Evolutionary conservation across 208 protist species (phyloP), one percentile per base, ranked within the genome.

Genomic region (Trypanosoma scelopori): DNA sequence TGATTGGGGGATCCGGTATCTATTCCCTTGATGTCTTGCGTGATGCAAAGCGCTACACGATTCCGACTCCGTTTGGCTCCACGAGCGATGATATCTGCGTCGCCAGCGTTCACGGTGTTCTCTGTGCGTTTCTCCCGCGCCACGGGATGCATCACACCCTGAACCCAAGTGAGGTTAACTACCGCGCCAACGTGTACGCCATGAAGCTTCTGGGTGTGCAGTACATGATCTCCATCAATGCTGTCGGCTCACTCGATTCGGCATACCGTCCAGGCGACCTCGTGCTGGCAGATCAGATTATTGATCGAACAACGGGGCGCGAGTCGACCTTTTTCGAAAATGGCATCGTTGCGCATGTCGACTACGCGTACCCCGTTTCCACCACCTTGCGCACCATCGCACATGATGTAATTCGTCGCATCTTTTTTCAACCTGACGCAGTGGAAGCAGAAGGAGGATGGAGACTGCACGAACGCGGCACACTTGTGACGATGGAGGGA

Each of bases 181-280:
- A 93, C 78, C 74, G 85, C 28, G 92, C 95, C 13, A 98, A 98
- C 71, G 85, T 98, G 39, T 96, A 81, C 64, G 95, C 93, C 0
- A 55, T 97, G 61, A 97, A 97, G 72, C 46, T 84, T 45, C 76
- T 95, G 16, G 95, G 95, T 23, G 89, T 91, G 51, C 80, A 78
- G 35, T 91, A 96, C 69, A 47, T 97, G 16, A 37, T 97, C 22
- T 74, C 88, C 48, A 81, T 95, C 56, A 95, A 95, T 69, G 87
- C 93, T 30, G 87, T 91, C 13, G 95, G 95, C 35, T 95, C 86
- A 5, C 79, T 98, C 18, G 74, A 87, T 13, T 77, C 76, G 48
- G 55, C 78, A 35, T 91, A 88, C 61, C 48, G 57, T 9, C 95
- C 95, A 0, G 87, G 91, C 48, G 86, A 97, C 68, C 67, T 98